phyloP scores from a whole-genome alignment of 2,329 filamentous ascomycete species.

The Immersiporthe knoxdaviesiana region DNA sequence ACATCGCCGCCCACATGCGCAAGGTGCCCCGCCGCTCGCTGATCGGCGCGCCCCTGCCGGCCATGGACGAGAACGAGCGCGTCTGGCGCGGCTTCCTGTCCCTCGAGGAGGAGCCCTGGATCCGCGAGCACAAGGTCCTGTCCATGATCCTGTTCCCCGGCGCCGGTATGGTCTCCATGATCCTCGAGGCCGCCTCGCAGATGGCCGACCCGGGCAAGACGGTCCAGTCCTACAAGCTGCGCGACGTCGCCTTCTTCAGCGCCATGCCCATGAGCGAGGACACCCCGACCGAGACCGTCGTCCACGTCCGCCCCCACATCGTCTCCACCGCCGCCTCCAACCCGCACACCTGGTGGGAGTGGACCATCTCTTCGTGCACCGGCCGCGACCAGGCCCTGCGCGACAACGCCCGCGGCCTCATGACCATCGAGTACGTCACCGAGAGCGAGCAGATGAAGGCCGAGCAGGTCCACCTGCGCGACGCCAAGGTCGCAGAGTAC shows the following conservation, averaged over 20 bases:
- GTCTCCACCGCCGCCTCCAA: slow-evolving; percentile 19
- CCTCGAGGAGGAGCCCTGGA: slow-evolving; percentile 28
- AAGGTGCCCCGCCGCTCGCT: slow-evolving; percentile 24
- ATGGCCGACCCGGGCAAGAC: slow-evolving; percentile 32
- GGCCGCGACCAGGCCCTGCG: slow-evolving; percentile 24
- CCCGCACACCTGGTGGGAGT: slow-evolving; percentile 26
- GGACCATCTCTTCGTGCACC: slow-evolving; percentile 25
- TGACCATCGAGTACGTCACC: slow-evolving; percentile 24
- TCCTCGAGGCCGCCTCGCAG: slow-evolving; percentile 23
- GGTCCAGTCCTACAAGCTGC: slow-evolving; percentile 16
- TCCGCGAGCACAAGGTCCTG: slow-evolving; percentile 27
- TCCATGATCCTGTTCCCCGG: slow-evolving; percentile 27
- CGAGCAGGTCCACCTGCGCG: slow-evolving; percentile 19
- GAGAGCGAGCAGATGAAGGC: slow-evolving; percentile 25
- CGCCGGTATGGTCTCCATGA: slow-evolving; percentile 28
- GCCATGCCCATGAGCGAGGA: slow-evolving; percentile 27
- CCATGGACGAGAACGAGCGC: slow-evolving; percentile 28
- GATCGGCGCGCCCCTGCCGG: slow-evolving; percentile 21
- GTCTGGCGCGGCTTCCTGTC: slow-evolving; percentile 27
- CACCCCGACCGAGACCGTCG: slow-evolving; percentile 24
- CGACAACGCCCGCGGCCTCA: slow-evolving; percentile 26
- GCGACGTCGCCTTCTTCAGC: slow-evolving; percentile 23
- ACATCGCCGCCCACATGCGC: slow-evolving; percentile 45
- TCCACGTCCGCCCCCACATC: slow-evolving; percentile 23
- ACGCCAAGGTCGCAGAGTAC: slow-evolving; percentile 23